Base-by-base conservation (phyloP, 2,329 filamentous ascomycete species). In the Fusarium sp. region DNA sequence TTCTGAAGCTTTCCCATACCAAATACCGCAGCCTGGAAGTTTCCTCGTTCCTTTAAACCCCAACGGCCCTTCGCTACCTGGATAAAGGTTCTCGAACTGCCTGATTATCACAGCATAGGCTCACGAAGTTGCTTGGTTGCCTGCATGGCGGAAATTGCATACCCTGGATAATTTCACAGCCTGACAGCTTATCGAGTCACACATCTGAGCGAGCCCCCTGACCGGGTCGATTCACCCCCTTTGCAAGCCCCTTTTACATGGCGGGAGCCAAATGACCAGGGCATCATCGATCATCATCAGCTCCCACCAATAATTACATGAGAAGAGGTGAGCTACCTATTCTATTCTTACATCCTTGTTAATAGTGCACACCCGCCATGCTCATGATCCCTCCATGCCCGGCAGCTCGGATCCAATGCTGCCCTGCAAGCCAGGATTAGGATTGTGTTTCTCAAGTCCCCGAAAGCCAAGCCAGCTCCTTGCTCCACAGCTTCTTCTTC, bases 121-220 rank as follows among this genome's bases (percentile, higher is more conserved):
- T 54, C 25, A 64, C 57, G 47, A 35, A 33, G 42, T 35, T 63
- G 58, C 44, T 58, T 53, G 52, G 65, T 43, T 53, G 75, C 71
- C 63, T 73, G 62, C 60, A 72, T 23, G 44, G 40, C 73, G 72
- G 73, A 77, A 63, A 77, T 77, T 77, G 65, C 73, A 67, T 46
- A 56, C 57, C 65, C 72, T 69, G 61, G 59, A 76, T 67, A 75
- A 76, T 76, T 65, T 75, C 65, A 64, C 60, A 68, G 33, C 49
- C n/a, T 37, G 49, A 53, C 33, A 38, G 43, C 60, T 53, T 58
- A 43, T 67, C 64, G 63, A 73, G 68, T 65, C 71, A 65, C 67
- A 43, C 25, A 52, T 56, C 38, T 64, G 30, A 64, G 50, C 49
- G 32, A 42, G 23, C 35, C 53, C 59, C 61, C 59, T 57, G 57